Evolutionary conservation across 2,329 filamentous ascomycete genomes (phyloP).

Genomic region (Cladophialophora immunda): DNA sequence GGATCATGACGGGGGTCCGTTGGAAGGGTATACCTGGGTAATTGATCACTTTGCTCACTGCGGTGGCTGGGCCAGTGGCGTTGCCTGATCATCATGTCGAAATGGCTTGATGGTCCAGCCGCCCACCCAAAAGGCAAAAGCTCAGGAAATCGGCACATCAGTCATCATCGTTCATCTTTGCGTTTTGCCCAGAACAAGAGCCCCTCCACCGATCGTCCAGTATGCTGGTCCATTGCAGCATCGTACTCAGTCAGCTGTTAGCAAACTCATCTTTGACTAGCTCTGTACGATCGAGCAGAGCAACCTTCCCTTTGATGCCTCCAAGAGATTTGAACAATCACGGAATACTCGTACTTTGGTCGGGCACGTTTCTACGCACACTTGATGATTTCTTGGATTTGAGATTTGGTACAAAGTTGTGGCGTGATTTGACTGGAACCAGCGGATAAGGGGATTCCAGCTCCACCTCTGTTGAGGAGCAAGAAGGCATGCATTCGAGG

Average conservation of each 20-base stretch:
- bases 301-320: neutral
- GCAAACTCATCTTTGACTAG: neutral
- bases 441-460: constrained; percentile 3
- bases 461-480: too few species aligned
- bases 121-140: constrained; percentile 14
- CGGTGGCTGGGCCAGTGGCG: constrained; percentile 6
- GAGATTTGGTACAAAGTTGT: neutral
- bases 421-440: neutral
- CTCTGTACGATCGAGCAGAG: neutral
- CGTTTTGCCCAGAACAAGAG: neutral
- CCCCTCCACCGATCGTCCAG: neutral
- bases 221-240: neutral
- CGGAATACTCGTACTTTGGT: too few species aligned
- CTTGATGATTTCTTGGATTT: neutral
- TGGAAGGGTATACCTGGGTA: constrained; percentile 1
- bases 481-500: neutral
- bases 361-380: too few species aligned
- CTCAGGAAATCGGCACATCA: constrained; percentile 19
- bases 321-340: neutral
- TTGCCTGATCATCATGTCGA: constrained; percentile 7
- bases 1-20: neutral
- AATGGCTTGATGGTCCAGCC: constrained; percentile 5
- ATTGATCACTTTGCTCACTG: neutral
- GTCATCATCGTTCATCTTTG: constrained; percentile 23
- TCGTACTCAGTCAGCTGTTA: neutral